Base-by-base conservation (phyloP, 257 asterid genomes). In the Marsdenia floribunda region DNA sequence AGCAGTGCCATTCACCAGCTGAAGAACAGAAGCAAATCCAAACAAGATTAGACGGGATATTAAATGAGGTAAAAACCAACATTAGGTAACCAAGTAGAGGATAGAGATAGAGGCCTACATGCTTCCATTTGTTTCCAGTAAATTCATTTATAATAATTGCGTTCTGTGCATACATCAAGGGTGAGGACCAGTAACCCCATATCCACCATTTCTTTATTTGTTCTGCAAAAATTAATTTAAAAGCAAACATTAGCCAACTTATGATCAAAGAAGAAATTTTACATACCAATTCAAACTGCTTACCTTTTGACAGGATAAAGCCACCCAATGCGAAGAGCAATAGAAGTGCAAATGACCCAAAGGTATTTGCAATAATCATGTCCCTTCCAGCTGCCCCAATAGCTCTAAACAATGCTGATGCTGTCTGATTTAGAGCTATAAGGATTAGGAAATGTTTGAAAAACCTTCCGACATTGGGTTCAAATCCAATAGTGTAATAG, bases 131-230 rank as follows among this genome's bases (percentile, higher is more conserved):
- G 22, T 85, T 73, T 29, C 87, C 92, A 0, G 81, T 85, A 77
- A 91, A 89, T 71, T 91, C 97, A 54, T 91, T 91, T 29, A 76
- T 88, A 69, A 85, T 72, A 64, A 91, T 80, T 12, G 89, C 97
- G 77, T 87, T 88, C 75, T 81, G 86, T 8, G 52, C 71, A 66
- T 66, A 66, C 71, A 66, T 66, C 71, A 66, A 7, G 11, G 71
- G 0, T 10, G 74, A 89, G 40, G 82, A n/a, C 90, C 92, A 91
- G 82, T 84, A 91, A 57, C 90, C 96, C 97, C 97, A 91, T 58
- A 84, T 15, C 96, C 92, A 91, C 97, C 97, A 91, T 26, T 74
- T 75, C 88, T 88, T 89, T 37, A 91, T 84, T 77, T 82, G 74
- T 18, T 76, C 96, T 90, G 76, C 72, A 61, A 70, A 35, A 52